Conservation (phyloP, 371 early-diverging fungal genomes). For the Dipsacomyces acuminosporus region DNA sequence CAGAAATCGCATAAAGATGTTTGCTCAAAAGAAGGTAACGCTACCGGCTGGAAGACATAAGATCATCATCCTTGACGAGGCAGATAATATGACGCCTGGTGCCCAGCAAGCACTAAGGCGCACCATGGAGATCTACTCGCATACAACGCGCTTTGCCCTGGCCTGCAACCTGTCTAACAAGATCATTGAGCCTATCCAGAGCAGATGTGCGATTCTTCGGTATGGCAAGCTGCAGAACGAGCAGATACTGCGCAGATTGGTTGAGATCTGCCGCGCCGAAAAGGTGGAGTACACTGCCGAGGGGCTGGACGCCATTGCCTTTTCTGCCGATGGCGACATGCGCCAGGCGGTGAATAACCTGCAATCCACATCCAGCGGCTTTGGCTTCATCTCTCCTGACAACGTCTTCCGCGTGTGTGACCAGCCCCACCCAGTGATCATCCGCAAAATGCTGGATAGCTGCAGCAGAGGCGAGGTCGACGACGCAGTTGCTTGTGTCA, state of each 20-base stretch:
- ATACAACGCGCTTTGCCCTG: conserved; percentile 94
- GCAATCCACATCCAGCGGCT: conserved; percentile 86
- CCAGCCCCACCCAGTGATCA: conserved; percentile 84
- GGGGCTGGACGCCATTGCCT: conserved; percentile 90
- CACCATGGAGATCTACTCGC: conserved; percentile 95
- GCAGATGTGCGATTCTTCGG: conserved; percentile 93
- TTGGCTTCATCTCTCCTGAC: conserved; percentile 74
- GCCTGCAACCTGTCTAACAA: conserved; percentile 97
- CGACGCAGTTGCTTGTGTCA: conserved; percentile 63
- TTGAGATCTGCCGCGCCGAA: conserved; percentile 81
- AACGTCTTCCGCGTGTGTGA: conserved; percentile 96
- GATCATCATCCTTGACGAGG: conserved; percentile 98
- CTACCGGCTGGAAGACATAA: conserved; percentile 88
- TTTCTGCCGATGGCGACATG: conserved; percentile 98
- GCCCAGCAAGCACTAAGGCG: conserved; percentile 97
- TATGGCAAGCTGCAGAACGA: conserved; percentile 74
- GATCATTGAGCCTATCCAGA: conserved; percentile 99
- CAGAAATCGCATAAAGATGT: conserved; percentile 94
- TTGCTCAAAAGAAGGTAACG: conserved; percentile 96
- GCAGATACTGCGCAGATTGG: conserved; percentile 72
- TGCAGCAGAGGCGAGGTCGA: conserved; percentile 66
- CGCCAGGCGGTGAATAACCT: conserved; percentile 98
- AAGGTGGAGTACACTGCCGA: conserved; percentile 76
- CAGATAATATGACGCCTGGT: conserved; percentile 92
- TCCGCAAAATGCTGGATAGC: conserved; percentile 65